Evolutionary conservation across 116 monocot species (phyloP).

Genomic region (Cymodocea nodosa): DNA sequence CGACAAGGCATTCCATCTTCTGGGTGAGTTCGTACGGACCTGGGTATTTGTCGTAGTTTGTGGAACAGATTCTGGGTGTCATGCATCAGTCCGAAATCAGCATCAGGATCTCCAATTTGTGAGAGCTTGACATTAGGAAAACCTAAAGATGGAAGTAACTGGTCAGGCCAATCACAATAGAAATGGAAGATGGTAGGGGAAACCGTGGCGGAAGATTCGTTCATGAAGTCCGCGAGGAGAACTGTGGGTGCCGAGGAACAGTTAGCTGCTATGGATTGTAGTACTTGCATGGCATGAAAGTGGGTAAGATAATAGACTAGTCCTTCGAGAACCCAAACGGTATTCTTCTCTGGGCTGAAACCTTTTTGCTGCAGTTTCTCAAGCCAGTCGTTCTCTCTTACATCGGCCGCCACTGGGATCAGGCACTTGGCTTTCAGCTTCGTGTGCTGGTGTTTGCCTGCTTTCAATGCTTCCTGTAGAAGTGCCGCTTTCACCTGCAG

Average conservation of each 20-base stretch:
- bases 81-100: slow-evolving; percentile 60
- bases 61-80: slow-evolving; percentile 70
- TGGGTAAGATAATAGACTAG: slow-evolving; percentile 74
- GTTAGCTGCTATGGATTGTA: slow-evolving; percentile 41
- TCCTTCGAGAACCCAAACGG: slow-evolving; percentile 93
- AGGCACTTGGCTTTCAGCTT: slow-evolving; percentile 39
- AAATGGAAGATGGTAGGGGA: slow-evolving; percentile 50
- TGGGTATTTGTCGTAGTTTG: slow-evolving; percentile 63
- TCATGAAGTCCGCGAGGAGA: slow-evolving; percentile 88
- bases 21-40: slow-evolving; percentile 45
- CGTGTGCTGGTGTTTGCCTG: slow-evolving; percentile 18
- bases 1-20: slow-evolving; percentile 85
- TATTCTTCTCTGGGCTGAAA: slow-evolving; percentile 41
- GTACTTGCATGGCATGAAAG: slow-evolving; percentile 51
- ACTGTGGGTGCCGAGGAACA: slow-evolving; percentile 22
- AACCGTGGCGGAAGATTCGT: slow-evolving; percentile 50
- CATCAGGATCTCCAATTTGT: slow-evolving; percentile 84
- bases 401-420: slow-evolving; percentile 53
- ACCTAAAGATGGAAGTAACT: slow-evolving; percentile 54
- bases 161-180: slow-evolving; percentile 71
- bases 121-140: slow-evolving; percentile 48
- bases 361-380: slow-evolving; percentile 46
- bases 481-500: slow-evolving; percentile 49
- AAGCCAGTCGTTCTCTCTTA: slow-evolving; percentile 53
- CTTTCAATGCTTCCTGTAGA: slow-evolving; percentile 37